A percentile compares a stretch with the other conserved stretches of the same genome.
Conservation (phyloP, 2,329 filamentous ascomycete species). For the Calonectria ilicicola region DNA sequence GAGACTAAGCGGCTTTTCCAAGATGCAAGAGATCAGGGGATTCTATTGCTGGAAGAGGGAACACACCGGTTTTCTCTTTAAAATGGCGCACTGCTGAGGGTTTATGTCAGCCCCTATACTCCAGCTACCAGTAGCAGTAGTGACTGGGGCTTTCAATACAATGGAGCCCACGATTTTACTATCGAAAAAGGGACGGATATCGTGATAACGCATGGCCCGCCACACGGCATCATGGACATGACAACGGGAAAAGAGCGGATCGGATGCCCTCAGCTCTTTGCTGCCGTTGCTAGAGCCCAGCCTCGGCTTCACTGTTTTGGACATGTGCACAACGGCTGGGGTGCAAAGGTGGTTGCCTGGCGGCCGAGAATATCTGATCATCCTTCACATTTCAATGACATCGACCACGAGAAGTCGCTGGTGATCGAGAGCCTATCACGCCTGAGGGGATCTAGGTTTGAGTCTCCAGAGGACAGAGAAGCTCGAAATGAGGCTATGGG, state of each 20-base stretch:
- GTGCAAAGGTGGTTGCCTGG: constrained; percentile 62
- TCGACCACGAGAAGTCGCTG: constrained; percentile 54
- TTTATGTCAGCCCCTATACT: constrained; percentile 61
- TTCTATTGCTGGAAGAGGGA: constrained; percentile 58
- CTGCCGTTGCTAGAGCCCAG: constrained; percentile 41
- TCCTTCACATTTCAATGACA: constrained; percentile 59
- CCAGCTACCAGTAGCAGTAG: constrained; percentile 46
- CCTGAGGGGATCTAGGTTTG: neutral
- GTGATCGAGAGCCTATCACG: constrained; percentile 50
- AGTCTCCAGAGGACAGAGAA: constrained; percentile 3
- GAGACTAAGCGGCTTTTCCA: constrained; percentile 46
- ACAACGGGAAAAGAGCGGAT: constrained; percentile 41
- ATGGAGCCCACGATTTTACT: constrained; percentile 40
- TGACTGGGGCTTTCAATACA: constrained; percentile 60
- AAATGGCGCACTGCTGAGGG: constrained; percentile 54
- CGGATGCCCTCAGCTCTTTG: constrained; percentile 49
- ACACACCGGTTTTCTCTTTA: constrained; percentile 51
- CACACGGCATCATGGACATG: constrained; percentile 55
- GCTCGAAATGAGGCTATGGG: neutral
- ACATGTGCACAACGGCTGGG: constrained; percentile 50
- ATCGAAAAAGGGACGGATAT: constrained; percentile 45
- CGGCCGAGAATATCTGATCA: constrained; percentile 35
- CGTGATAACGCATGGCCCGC: constrained; percentile 39
- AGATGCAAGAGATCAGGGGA: constrained; percentile 41
- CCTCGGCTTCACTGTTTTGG: constrained; percentile 53